These are phyloP conservation scores for Gentiana macrophylla DNA, from an alignment of 257 asterid genomes.

Conservation along the genomic window DNA sequence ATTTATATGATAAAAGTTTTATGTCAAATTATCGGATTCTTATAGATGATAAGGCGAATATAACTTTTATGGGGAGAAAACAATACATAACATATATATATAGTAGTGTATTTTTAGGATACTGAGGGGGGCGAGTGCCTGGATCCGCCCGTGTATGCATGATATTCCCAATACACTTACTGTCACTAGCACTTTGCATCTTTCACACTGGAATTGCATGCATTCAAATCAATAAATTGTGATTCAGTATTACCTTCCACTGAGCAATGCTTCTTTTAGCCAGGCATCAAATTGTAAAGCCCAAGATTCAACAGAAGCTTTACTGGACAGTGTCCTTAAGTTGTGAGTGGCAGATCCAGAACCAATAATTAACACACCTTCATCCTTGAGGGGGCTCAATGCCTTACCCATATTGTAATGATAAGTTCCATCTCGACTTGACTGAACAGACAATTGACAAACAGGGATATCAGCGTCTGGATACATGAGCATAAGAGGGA, in stretches of 20 bases:
- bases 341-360: slow-evolving; percentile 79
- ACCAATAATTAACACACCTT: slow-evolving; percentile 68
- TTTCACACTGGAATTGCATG: background rate
- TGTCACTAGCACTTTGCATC: background rate
- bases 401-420: slow-evolving; percentile 68
- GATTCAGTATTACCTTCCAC: slow-evolving; percentile 38
- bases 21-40: too few relatives aligned
- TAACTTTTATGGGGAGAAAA: too few relatives aligned
- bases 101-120: too few relatives aligned
- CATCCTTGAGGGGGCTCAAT: slow-evolving; percentile 54
- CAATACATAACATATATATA: too few relatives aligned
- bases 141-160: too few relatives aligned
- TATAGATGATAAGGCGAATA: too few relatives aligned
- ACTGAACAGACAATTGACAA: slow-evolving; percentile 74
- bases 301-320: slow-evolving; percentile 38
- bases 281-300: slow-evolving; percentile 59
- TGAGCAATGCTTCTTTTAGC: slow-evolving; percentile 53
- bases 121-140: too few relatives aligned
- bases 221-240: background rate
- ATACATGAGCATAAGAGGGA: slow-evolving; percentile 83
- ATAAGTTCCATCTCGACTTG: slow-evolving; percentile 48
- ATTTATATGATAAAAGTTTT: too few relatives aligned
- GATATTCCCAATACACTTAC: too few relatives aligned
- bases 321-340: slow-evolving; percentile 27
- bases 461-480: slow-evolving; percentile 77